Base-by-base conservation (phyloP, 108 stramenopile species). In the Aurantiochytrium sp. region DNA sequence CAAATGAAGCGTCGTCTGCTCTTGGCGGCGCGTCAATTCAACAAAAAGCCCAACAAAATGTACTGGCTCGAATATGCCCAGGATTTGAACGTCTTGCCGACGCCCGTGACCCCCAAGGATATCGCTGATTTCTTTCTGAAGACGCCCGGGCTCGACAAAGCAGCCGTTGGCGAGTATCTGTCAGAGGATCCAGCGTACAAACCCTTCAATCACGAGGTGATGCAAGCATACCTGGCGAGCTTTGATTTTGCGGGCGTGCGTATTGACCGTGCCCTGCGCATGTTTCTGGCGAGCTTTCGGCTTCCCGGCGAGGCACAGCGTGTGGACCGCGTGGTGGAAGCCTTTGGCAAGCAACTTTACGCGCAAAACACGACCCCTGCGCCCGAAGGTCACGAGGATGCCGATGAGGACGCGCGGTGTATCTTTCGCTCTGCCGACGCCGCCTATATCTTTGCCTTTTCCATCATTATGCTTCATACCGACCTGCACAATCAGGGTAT, bases 251-350 rank as follows among this genome's bases (percentile, higher is more conserved):
- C 91, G 8, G 58, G 58, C 72, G 45, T 91, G 64, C 60, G 88
- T 8, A 97, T 99, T 93, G 95, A 96, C 57, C 90, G 93, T 21
- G 95, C 97, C 3, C 92, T 99, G 43, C 94, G 97, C 43, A 87
- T 92, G 18, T 98, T 96, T 88, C 92, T 99, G 59, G 92, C 91
- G 47, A 91, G 92, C 71, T 99, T 99, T 76, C 94, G 97, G 58
- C 89, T 99, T 87, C 98, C 98, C 21, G 98, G 98, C 21, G 98
- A 99, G 93, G 97, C 97, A 8, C 98, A 99, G 91, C 96, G 96
- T 89, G 98, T 99, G 72, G 97, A 98, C 91, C 92, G 97, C 60
- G 90, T 99, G 60, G 98, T 99, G 98, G 98, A 98, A 87, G 95
- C 96, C 8, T 98, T 99, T 88, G 95, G 97, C 5, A 91, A 93